Conservation (phyloP, 257 asterid genomes). For the Nicotiana obtusifolia region DNA sequence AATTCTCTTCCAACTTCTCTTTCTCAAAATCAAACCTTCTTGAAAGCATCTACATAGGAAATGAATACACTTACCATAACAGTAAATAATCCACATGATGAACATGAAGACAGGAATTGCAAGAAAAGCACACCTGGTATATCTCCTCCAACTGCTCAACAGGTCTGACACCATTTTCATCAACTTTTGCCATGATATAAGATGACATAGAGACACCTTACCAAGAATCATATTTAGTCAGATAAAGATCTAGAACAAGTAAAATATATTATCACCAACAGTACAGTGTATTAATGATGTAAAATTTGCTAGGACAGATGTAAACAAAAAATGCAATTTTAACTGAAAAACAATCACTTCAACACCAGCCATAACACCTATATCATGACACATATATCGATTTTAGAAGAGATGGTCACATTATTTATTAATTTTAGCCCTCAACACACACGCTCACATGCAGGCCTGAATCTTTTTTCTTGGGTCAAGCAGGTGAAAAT, state of each 20-base stretch:
- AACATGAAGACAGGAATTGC: slow-evolving; percentile 3
- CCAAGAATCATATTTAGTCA: slow-evolving; percentile 11
- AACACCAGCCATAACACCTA: not conserved
- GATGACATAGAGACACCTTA: slow-evolving; percentile 74
- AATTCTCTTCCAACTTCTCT: slow-evolving; percentile 36
- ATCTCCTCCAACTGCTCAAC: slow-evolving; percentile 68
- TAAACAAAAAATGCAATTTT: no score
- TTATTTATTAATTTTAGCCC: not conserved
- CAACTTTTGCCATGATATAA: slow-evolving; percentile 41
- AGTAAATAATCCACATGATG: slow-evolving; percentile 2
- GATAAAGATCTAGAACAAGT: not conserved
- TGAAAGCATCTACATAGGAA: slow-evolving; percentile 43
- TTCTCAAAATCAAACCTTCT: slow-evolving; percentile 56
- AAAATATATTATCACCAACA: not conserved
- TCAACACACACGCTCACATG: not conserved
- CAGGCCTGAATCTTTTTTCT: not conserved
- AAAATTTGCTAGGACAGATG: not conserved
- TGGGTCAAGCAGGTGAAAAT: not conserved
- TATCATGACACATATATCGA: not conserved
- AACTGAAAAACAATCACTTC: no score
- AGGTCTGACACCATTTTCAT: slow-evolving; percentile 30
- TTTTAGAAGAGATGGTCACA: not conserved
- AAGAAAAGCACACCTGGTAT: slow-evolving; percentile 45
- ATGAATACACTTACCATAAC: slow-evolving; percentile 11
- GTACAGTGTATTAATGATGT: not conserved